Percentiles rank a stretch among this genome's conserved stretches.
Evolutionary conservation across 2,329 filamentous ascomycete species (phyloP).

Genomic region (Fusarium fujikuroi): DNA sequence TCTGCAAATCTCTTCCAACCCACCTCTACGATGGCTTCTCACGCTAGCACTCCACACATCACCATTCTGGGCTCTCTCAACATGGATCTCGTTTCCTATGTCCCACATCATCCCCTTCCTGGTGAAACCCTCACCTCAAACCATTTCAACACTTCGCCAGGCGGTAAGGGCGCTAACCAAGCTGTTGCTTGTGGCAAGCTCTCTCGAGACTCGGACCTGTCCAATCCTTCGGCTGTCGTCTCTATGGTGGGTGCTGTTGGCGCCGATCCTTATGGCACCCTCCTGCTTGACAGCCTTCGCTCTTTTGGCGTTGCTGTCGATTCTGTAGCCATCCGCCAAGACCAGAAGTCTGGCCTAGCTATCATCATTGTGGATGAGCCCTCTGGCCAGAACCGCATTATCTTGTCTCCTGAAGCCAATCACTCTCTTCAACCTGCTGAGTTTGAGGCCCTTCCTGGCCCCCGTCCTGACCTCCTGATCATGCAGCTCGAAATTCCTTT

Average conservation of each 20-base stretch:
- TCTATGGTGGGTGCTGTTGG: slow-evolving; percentile 82
- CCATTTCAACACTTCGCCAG: slow-evolving; percentile 82
- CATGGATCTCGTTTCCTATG: slow-evolving; percentile 90
- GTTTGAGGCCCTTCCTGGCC: slow-evolving; percentile 49
- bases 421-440: slow-evolving; percentile 55
- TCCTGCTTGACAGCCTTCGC: slow-evolving; percentile 68
- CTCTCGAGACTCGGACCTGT: slow-evolving; percentile 63
- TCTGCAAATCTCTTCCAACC: neutral
- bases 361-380: slow-evolving; percentile 80
- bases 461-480: slow-evolving; percentile 71
- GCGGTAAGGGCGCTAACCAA: slow-evolving; percentile 97
- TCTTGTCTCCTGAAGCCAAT: slow-evolving; percentile 79
- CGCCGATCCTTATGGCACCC: slow-evolving; percentile 70
- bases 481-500: slow-evolving; percentile 84
- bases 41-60: slow-evolving; percentile 61
- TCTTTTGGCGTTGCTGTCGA: slow-evolving; percentile 70
- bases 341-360: slow-evolving; percentile 73
- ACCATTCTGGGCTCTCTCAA: slow-evolving; percentile 93
- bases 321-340: slow-evolving; percentile 58
- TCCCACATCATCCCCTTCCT: slow-evolving; percentile 81
- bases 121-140: slow-evolving; percentile 89
- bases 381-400: slow-evolving; percentile 80
- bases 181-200: slow-evolving; percentile 88
- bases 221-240: slow-evolving; percentile 57
- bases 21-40: slow-evolving; percentile 32